phyloP scores from a whole-genome alignment of 1,284 basidiomycete genomes.

The Irpex sp. region DNA sequence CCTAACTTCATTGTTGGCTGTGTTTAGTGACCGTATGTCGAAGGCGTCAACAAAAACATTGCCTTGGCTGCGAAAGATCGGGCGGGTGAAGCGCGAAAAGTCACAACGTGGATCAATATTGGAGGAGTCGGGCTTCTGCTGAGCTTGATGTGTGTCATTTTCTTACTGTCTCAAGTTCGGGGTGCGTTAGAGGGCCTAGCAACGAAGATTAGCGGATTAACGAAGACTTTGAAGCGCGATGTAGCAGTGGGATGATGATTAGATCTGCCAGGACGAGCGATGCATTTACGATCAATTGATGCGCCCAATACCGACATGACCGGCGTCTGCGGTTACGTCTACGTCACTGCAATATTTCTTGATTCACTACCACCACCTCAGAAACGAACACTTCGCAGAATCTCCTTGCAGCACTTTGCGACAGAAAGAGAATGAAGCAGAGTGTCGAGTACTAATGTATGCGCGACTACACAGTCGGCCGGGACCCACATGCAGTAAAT shows the following conservation, averaged over 20 bases:
- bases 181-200: neutral
- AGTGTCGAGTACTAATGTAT: no score
- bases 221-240: neutral
- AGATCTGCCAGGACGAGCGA: neutral
- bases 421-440: no score
- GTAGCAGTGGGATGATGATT: neutral
- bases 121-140: neutral
- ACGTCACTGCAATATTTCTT: no score
- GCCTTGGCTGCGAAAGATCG: neutral
- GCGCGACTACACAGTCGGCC: no score
- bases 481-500: no score
- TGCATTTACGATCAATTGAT: neutral
- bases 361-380: no score
- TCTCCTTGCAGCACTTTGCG: no score
- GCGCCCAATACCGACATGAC: neutral
- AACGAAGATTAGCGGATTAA: neutral
- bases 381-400: no score
- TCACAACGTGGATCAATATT: neutral
- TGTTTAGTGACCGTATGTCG: neutral
- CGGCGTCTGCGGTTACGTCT: neutral
- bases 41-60: neutral
- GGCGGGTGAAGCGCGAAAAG: neutral
- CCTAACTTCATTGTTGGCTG: neutral
- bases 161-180: neutral
- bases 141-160: neutral